Percentiles rank a stretch among this genome's conserved stretches.
These are phyloP conservation scores for Corinectria fuckeliana DNA, from an alignment of 2,329 filamentous ascomycete genomes.

Conservation along the genomic window DNA sequence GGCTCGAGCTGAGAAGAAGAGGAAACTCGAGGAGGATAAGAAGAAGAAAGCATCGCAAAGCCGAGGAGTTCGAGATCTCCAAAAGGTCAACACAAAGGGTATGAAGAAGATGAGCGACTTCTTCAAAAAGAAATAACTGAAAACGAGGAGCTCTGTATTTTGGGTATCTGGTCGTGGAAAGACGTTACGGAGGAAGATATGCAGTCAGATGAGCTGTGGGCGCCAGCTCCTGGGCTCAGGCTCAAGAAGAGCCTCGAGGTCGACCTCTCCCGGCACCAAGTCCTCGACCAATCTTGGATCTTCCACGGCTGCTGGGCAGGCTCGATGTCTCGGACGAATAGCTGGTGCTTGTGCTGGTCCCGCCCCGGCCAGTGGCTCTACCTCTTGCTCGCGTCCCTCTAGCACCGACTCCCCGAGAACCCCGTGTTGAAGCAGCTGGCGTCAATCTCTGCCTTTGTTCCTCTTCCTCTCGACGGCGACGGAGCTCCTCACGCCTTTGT, in stretches of 20 bases:
- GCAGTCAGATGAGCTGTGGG: neutral
- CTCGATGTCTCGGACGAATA: slow-evolving; percentile 39
- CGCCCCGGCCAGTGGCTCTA: slow-evolving; percentile 37
- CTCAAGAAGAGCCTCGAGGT: slow-evolving; percentile 42
- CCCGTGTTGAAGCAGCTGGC: slow-evolving; percentile 37
- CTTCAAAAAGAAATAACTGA: slow-evolving; percentile 72
- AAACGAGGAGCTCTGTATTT: slow-evolving; percentile 24
- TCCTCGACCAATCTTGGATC: slow-evolving; percentile 46
- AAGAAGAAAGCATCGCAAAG: slow-evolving; percentile 79
- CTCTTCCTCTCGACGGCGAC: slow-evolving; percentile 68
- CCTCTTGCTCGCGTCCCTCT: slow-evolving; percentile 42
- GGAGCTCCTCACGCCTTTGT: slow-evolving; percentile 73
- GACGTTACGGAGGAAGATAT: slow-evolving; percentile 9
- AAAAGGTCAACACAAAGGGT: slow-evolving; percentile 87
- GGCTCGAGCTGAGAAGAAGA: slow-evolving; percentile 77
- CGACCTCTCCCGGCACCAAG: slow-evolving; percentile 42
- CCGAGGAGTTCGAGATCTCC: slow-evolving; percentile 77
- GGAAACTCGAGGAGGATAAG: slow-evolving; percentile 87
- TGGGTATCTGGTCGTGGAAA: slow-evolving; percentile 41
- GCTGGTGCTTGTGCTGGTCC: slow-evolving; percentile 32
- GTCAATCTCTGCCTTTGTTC: slow-evolving; percentile 49
- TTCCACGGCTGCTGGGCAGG: slow-evolving; percentile 41
- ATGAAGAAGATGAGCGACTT: slow-evolving; percentile 99
- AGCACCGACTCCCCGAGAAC: slow-evolving; percentile 37
- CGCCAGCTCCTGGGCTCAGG: slow-evolving; percentile 20